Conservation (phyloP, 352 stramenopile species). For the Globisporangium takayamanum region DNA sequence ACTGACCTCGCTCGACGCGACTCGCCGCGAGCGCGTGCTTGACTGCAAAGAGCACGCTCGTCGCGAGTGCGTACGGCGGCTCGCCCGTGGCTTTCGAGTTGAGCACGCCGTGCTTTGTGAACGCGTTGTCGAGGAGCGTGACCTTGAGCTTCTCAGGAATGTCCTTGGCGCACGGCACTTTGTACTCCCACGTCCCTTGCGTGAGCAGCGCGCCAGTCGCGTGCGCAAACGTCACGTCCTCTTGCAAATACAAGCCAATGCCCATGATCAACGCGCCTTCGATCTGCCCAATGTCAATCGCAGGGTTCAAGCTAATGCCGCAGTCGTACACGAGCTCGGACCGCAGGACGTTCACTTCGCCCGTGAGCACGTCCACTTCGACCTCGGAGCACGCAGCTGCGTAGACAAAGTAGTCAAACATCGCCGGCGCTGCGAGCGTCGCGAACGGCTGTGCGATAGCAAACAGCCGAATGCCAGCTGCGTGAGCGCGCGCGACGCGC, state of each 20-base stretch:
- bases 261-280: conserved; percentile 96
- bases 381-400: conserved; percentile 89
- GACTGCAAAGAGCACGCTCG: conserved; percentile 92
- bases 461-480: conserved; percentile 92
- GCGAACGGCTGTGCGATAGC: conserved; percentile 83
- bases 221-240: conserved; percentile 93
- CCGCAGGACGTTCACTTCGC: conserved; percentile 84
- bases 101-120: conserved; percentile 93
- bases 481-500: conserved; percentile 78
- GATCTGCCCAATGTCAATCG: conserved; percentile 87
- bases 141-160: conserved; percentile 78
- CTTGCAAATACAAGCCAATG: conserved; percentile 91
- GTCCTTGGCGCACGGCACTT: conserved; percentile 96
- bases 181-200: conserved; percentile 93
- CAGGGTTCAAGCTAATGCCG: conserved; percentile 79
- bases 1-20: conserved; percentile 55
- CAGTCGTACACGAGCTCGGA: conserved; percentile 90
- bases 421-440: conserved; percentile 85
- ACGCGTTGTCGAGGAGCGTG: conserved; percentile 53
- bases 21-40: conserved; percentile 91
- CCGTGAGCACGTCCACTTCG: conserved; percentile 95
- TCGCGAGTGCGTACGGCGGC: conserved; percentile 93
- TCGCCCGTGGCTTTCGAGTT: conserved; percentile 95
- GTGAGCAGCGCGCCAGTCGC: conserved; percentile 90
- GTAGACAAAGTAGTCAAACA: conserved; percentile 96